These are phyloP conservation scores for Salisapilia sapeloensis DNA, from an alignment of 352 stramenopile genomes.

Conservation along the genomic window DNA sequence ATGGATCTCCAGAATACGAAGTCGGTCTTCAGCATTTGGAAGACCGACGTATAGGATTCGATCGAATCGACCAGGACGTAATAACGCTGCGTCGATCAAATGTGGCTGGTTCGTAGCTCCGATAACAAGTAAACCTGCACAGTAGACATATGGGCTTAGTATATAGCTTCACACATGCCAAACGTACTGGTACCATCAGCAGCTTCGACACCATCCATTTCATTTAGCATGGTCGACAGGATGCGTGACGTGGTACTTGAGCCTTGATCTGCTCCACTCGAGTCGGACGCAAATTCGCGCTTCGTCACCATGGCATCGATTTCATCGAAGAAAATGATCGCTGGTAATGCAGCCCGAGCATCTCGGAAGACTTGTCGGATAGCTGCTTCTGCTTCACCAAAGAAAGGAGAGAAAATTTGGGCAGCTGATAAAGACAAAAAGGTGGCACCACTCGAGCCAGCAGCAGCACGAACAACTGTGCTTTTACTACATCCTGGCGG, in stretches of 20 bases:
- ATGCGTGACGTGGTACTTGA: constrained; percentile 77
- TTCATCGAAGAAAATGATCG: constrained; percentile 88
- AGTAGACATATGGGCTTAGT: neutral
- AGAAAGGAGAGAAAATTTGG: constrained; percentile 79
- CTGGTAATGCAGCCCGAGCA: constrained; percentile 53
- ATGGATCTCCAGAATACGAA: constrained; percentile 68
- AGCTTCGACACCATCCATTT: constrained; percentile 95
- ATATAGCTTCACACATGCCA: neutral
- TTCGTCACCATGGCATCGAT: constrained; percentile 79
- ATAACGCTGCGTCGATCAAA: constrained; percentile 95
- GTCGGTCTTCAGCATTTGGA: constrained; percentile 32
- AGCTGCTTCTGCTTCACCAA: constrained; percentile 75
- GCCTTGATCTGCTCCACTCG: constrained; percentile 10
- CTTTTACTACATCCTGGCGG: constrained; percentile 86
- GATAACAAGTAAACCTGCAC: constrained; percentile 85
- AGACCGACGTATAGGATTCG: constrained; percentile 92
- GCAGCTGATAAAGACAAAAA: constrained; percentile 80
- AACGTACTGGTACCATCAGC: constrained; percentile 33
- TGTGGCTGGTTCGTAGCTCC: constrained; percentile 95
- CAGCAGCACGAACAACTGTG: constrained; percentile 70
- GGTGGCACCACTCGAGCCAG: constrained; percentile 48
- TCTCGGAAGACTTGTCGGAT: constrained; percentile 69
- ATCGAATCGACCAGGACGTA: constrained; percentile 92
- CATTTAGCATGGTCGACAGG: constrained; percentile 94
- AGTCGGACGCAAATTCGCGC: constrained; percentile 29